phyloP scores from a whole-genome alignment of 2,329 filamentous ascomycete genomes.

The Chaetomiaceae sp. region DNA sequence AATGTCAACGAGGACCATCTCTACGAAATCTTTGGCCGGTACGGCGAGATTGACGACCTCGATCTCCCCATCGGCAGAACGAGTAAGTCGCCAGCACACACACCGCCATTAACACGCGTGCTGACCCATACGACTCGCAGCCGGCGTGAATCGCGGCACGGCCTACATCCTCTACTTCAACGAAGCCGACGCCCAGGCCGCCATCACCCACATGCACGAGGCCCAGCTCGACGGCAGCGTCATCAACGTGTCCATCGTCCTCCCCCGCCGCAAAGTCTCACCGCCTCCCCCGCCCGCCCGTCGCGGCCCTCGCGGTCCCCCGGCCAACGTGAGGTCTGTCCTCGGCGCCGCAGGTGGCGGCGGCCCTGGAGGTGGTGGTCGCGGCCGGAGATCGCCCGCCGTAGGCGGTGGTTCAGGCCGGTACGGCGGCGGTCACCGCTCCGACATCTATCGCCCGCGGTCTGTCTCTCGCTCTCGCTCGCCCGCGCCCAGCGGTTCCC shows the following conservation, averaged over 20 bases:
- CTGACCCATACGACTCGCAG: constrained; percentile 39
- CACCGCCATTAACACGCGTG: background rate
- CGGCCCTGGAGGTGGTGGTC: constrained; percentile 32
- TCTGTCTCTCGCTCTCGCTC: constrained; percentile 51
- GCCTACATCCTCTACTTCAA: constrained; percentile 85
- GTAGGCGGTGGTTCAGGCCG: constrained; percentile 32
- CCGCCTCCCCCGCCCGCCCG: constrained; percentile 70
- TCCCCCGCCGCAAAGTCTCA: constrained; percentile 78
- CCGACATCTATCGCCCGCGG: constrained; percentile 60
- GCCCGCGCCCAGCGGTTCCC: constrained; percentile 31
- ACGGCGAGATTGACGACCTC: constrained; percentile 79
- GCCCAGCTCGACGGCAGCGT: constrained; percentile 82
- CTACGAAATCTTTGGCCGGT: constrained; percentile 85
- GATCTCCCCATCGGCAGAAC: constrained; percentile 85
- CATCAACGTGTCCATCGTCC: constrained; percentile 83
- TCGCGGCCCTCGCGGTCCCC: constrained; percentile 51
- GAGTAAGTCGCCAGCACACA: constrained; percentile 53
- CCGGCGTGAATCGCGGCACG: constrained; percentile 84
- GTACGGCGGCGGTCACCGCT: constrained; percentile 41
- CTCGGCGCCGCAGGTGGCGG: constrained; percentile 27
- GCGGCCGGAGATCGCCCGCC: constrained; percentile 14
- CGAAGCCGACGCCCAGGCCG: constrained; percentile 75
- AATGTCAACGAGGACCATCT: constrained; percentile 88
- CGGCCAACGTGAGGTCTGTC: constrained; percentile 31
- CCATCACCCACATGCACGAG: constrained; percentile 96